phyloP scores from a whole-genome alignment of 225 moss, liverwort and hornwort species.

The Bryum argenteum region DNA sequence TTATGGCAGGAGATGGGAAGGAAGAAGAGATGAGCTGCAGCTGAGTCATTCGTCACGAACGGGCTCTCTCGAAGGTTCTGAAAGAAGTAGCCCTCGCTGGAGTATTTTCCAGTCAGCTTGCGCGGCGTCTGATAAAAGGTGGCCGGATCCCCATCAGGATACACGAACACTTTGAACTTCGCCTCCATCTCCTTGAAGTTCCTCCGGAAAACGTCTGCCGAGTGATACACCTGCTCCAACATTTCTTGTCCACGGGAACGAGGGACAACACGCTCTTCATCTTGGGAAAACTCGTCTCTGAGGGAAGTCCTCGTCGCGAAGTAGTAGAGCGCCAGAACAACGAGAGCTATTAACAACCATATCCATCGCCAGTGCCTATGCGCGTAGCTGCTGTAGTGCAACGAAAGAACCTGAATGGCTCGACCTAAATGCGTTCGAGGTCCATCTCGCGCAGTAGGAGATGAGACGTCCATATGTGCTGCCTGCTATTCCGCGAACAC shows the following conservation, averaged over 20 bases:
- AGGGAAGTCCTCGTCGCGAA: constrained; percentile 31
- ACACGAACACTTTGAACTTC: constrained; percentile 74
- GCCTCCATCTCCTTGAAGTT: constrained; percentile 70
- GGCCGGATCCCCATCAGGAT: constrained; percentile 61
- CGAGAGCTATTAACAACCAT: constrained; percentile 33
- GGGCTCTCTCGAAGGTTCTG: constrained; percentile 73
- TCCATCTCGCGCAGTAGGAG: constrained; percentile 16
- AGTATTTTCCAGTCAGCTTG: constrained; percentile 75
- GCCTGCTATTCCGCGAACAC: constrained; percentile 14
- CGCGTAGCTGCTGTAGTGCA: constrained; percentile 8
- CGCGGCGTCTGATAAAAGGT: constrained; percentile 58
- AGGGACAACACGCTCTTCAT: constrained; percentile 5
- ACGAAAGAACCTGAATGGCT: constrained; percentile 20
- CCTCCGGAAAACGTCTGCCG: constrained; percentile 59
- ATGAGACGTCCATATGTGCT: constrained; percentile 29
- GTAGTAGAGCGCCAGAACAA: constrained; percentile 36
- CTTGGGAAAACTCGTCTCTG: constrained; percentile 8
- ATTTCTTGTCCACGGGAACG: constrained; percentile 22
- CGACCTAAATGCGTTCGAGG: constrained; percentile 24
- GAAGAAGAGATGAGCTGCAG: constrained; percentile 75
- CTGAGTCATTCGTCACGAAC: constrained; percentile 61
- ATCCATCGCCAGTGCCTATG: constrained; percentile 45
- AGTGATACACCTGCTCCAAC: constrained; percentile 64
- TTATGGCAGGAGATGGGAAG: constrained; percentile 90
- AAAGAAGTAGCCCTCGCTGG: constrained; percentile 83